Percentiles rank a stretch among this genome's conserved stretches.
These are phyloP conservation scores for Forsythia viridissima DNA, from an alignment of 257 asterid genomes.

Conservation along the genomic window DNA sequence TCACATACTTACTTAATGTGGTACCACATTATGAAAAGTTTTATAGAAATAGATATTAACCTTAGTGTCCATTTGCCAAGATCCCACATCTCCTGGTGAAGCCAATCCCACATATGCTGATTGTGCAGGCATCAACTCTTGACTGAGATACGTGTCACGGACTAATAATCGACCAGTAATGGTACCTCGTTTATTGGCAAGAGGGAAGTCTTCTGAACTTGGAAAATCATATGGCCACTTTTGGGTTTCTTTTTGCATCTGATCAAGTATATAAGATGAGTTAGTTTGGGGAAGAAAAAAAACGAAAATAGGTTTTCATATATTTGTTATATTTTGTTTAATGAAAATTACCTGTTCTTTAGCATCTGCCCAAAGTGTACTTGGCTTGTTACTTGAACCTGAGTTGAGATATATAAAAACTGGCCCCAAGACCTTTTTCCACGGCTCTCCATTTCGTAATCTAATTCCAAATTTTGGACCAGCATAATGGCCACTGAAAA, in stretches of 20 bases:
- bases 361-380: slow-evolving; percentile 62
- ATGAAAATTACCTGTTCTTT: slow-evolving; percentile 47
- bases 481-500: slow-evolving; percentile 60
- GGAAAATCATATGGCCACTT: slow-evolving; percentile 89
- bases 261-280: neutral
- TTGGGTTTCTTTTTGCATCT: slow-evolving; percentile 46
- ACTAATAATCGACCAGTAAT: slow-evolving; percentile 61
- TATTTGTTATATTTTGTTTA: neutral
- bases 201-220: slow-evolving; percentile 47
- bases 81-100: slow-evolving; percentile 60
- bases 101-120: slow-evolving; percentile 75
- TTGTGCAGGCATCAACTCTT: slow-evolving; percentile 34
- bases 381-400: slow-evolving; percentile 26
- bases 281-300: neutral
- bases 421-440: slow-evolving; percentile 75
- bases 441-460: slow-evolving; percentile 46
- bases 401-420: slow-evolving; percentile 62
- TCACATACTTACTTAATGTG: neutral
- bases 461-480: slow-evolving; percentile 40
- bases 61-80: slow-evolving; percentile 74
- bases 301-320: neutral
- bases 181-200: slow-evolving; percentile 47
- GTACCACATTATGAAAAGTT: too few species aligned
- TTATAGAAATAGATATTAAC: slow-evolving; percentile 8
- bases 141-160: slow-evolving; percentile 44